Evolutionary conservation across 169 alveolate genomes (phyloP), one percentile per base, ranked within the genome.

Genomic region (Eimeria acervulina): DNA sequence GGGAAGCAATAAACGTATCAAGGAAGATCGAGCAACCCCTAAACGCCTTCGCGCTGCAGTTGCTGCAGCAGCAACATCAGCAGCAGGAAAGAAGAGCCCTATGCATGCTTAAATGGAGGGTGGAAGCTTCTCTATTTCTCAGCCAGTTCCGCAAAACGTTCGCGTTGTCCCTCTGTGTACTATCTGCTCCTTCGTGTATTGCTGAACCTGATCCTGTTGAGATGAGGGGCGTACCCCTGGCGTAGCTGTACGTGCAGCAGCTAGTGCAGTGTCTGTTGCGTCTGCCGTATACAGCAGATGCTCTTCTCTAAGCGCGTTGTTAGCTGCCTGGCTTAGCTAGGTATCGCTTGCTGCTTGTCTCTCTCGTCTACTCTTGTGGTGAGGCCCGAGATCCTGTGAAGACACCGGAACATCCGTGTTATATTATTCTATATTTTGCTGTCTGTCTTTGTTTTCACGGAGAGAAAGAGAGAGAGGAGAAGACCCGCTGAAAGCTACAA

Each of bases 41-140:
- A 13, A 59, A 21, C 68, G 68, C 7, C 68, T 59, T 59, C 68
- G 17, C 21, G 26, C 66, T 55, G 26, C 66, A 13, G 15, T 4
- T 55, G 66, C 66, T 55, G 66, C 80, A 31, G 80, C 36, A 26
- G 80, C 80, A 68, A 33, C 80, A 68, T 38, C 80, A 68, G 42
- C 80, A 68, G 10, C 36, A 28, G 13, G 21, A 28, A 68, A n/a
- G 80, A 68, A 13, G 1, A 26, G 47, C 47, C 38, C 42, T 38
- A 12, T 1, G 80, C 80, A 68, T 5, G 47, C 47, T 21, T 44
- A n/a, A 59, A 59, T 59, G 0, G n/a, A 21, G 0, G 68, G 68
- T 19, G 1, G 68, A 12, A 5, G n/a, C 19, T 8, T 59, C 68
- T 59, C 21, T 19, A 17, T 6, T 59, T 59, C 7, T 21, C 17